Evolutionary conservation across 108 stramenopile genomes (phyloP).

Genomic region (Skeletonema marinoi): DNA sequence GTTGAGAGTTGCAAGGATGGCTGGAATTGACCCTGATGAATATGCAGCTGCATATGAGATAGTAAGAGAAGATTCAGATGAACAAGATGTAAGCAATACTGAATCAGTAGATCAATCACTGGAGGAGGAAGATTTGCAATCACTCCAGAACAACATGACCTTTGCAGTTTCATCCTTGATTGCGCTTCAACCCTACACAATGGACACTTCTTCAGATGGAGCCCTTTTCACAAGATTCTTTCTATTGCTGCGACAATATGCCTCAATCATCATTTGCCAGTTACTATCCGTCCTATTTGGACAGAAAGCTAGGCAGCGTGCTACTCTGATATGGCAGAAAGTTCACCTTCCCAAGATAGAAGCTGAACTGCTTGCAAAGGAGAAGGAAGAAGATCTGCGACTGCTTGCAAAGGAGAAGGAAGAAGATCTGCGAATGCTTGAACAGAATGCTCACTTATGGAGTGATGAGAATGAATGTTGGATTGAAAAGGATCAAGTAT

Average conservation of each 20-base stretch:
- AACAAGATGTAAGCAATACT: neutral
- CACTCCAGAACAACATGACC: neutral
- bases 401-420: neutral
- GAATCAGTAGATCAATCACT: neutral
- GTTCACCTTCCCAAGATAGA: neutral
- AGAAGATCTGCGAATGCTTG: neutral
- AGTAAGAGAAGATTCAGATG: neutral
- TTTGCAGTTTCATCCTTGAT: neutral
- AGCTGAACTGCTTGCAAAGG: neutral
- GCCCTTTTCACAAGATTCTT: neutral
- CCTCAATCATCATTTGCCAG: neutral
- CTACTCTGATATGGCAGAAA: neutral
- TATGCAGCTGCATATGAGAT: neutral
- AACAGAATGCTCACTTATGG: neutral
- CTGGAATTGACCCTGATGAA: slow-evolving; percentile 2
- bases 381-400: neutral
- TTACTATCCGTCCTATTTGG: neutral
- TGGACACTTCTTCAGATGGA: neutral
- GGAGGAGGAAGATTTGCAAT: neutral
- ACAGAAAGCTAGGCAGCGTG: neutral
- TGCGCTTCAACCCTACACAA: neutral
- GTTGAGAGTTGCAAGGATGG: slow-evolving; percentile 4
- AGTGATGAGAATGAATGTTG: slow-evolving; percentile 3
- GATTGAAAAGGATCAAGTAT: slow-evolving; percentile 3
- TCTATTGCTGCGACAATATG: neutral